Evolutionary conservation across 2,329 filamentous ascomycete genomes (phyloP).

Genomic region (Colletotrichum gigasporum): DNA sequence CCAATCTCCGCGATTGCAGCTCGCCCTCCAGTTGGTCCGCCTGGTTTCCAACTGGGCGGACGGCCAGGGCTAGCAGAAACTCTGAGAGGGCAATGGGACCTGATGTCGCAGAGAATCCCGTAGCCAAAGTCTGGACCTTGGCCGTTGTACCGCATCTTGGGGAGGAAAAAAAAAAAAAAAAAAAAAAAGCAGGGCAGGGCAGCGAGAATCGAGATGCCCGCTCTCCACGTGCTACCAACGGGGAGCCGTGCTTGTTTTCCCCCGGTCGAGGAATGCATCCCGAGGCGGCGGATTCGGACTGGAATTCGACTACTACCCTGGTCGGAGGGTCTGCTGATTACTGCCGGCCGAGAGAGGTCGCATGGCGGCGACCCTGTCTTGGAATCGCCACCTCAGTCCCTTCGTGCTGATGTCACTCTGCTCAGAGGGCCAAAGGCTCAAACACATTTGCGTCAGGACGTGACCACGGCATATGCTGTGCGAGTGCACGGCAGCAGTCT

Average conservation of each 20-base stretch:
- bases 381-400: background rate
- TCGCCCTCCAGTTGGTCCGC: slow-evolving; percentile 6
- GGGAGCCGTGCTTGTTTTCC: slow-evolving; percentile 15
- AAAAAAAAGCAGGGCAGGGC: background rate
- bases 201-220: background rate
- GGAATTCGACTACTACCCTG: slow-evolving; percentile 13
- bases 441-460: background rate
- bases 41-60: slow-evolving; percentile 4
- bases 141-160: background rate
- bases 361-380: slow-evolving; percentile 8
- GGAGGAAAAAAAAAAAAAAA: background rate
- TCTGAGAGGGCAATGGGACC: background rate
- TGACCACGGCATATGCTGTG: background rate
- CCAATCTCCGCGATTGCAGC: slow-evolving; percentile 27
- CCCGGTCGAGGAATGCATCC: slow-evolving; percentile 11
- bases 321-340: slow-evolving; percentile 14
- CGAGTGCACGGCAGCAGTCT: background rate
- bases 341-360: slow-evolving; percentile 9
- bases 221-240: slow-evolving; percentile 14
- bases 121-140: slow-evolving; percentile 5
- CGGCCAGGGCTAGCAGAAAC: background rate
- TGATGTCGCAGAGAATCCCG: slow-evolving; percentile 2
- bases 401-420: background rate
- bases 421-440: too few species aligned
- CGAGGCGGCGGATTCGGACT: slow-evolving; percentile 2